Conservation (phyloP, 1,139 yeast genomes). For the Pneumocystis jirovecii region DNA sequence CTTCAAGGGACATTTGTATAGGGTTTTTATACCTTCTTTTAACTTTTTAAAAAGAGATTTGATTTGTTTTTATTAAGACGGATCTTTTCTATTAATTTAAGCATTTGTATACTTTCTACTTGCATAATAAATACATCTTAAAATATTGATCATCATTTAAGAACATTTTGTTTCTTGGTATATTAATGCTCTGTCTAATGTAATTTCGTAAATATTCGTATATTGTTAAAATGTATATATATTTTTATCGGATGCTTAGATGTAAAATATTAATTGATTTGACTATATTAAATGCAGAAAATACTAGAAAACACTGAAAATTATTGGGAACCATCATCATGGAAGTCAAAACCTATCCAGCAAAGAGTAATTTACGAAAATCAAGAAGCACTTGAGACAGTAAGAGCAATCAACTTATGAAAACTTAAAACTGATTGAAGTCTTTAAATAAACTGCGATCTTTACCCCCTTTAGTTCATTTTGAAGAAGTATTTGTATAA, state of each 20-base stretch:
- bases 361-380: slow-evolving; percentile 33
- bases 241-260: neutral
- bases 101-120: neutral
- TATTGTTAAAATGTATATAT: too few relatives aligned
- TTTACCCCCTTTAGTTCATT: slow-evolving; percentile 31
- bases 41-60: neutral
- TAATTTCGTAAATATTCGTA: too few relatives aligned
- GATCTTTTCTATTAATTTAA: neutral
- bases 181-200: too few relatives aligned
- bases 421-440: neutral
- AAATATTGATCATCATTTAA: neutral
- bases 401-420: neutral
- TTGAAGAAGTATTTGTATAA: slow-evolving; percentile 20
- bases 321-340: slow-evolving; percentile 29
- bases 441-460: slow-evolving; percentile 30
- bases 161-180: too few relatives aligned
- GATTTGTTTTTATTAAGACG: neutral
- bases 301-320: neutral
- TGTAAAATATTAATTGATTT: neutral
- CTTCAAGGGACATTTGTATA: neutral
- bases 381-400: slow-evolving; percentile 23
- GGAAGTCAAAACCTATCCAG: slow-evolving; percentile 31
- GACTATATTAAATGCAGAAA: neutral
- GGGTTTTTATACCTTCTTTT: neutral
- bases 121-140: neutral